A percentile compares a stretch with the other conserved stretches of the same genome.
phyloP scores from a whole-genome alignment of 345 rosid species.

The Eucalyptus pumila region DNA sequence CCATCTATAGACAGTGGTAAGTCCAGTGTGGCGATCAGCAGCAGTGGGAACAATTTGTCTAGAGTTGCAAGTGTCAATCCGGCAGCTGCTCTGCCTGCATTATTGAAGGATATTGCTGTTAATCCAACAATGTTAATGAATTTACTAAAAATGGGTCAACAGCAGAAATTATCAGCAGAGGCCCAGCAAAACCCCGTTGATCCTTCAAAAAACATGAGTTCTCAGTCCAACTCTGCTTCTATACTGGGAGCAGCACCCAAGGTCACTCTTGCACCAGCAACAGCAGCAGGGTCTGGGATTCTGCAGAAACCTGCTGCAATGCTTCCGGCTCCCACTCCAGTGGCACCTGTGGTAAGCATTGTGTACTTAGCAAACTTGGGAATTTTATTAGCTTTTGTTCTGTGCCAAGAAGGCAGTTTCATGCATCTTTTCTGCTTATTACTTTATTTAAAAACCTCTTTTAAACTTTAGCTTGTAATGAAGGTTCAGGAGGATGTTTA shows the following conservation, averaged over 20 bases:
- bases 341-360: constrained; percentile 26
- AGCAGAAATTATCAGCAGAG: constrained; percentile 40
- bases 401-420: background rate
- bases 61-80: constrained; percentile 12
- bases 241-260: constrained; percentile 20
- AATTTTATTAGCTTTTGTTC: background rate
- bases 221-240: constrained; percentile 28
- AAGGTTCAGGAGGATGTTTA: background rate
- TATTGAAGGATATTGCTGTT: constrained; percentile 58
- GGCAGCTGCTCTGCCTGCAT: constrained; percentile 26
- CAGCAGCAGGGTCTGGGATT: constrained; percentile 19
- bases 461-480: background rate
- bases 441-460: background rate
- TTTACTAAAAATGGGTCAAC: constrained; percentile 66
- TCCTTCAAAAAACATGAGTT: constrained; percentile 15
- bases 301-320: constrained; percentile 33
- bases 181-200: constrained; percentile 21
- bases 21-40: constrained; percentile 9
- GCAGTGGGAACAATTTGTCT: constrained; percentile 23
- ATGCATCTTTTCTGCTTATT: background rate
- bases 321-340: constrained; percentile 27
- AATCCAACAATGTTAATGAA: constrained; percentile 66
- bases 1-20: constrained; percentile 10
- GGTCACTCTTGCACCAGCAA: constrained; percentile 7
- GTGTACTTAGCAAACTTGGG: background rate